Percentiles rank a stretch among this genome's conserved stretches.
Conservation (phyloP, 2,329 filamentous ascomycete species). For the Aplosporella prunicola region DNA sequence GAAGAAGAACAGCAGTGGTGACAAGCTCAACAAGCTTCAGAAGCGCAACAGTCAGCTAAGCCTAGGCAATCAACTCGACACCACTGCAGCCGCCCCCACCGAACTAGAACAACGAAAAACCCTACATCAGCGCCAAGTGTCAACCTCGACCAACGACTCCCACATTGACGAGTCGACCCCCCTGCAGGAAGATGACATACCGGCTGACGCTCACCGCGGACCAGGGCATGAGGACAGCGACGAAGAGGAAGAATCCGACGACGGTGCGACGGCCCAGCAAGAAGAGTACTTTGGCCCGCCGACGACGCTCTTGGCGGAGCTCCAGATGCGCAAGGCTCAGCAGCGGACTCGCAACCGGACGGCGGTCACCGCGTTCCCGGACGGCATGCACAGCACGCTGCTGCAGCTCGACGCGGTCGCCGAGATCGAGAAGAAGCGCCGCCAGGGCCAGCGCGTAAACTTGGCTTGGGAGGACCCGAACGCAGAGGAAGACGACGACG, state of each 20-base stretch:
- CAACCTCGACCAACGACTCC: neutral
- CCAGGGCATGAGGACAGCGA: constrained; percentile 16
- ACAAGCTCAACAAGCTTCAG: constrained; percentile 31
- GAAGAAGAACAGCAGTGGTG: constrained; percentile 29
- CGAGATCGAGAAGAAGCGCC: constrained; percentile 67
- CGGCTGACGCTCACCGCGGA: neutral
- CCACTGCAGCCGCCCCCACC: neutral
- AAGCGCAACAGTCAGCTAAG: constrained; percentile 29
- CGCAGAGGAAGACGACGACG: constrained; percentile 49
- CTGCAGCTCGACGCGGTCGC: constrained; percentile 85
- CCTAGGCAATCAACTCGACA: constrained; percentile 1
- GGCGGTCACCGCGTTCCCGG: constrained; percentile 52
- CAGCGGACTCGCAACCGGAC: constrained; percentile 71
- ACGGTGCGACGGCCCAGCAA: constrained; percentile 27
- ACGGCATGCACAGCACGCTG: constrained; percentile 83
- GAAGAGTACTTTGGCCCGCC: constrained; percentile 58
- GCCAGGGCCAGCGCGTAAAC: constrained; percentile 66
- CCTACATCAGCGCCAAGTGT: neutral
- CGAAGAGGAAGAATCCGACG: constrained; percentile 32
- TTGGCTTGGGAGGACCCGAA: constrained; percentile 78
- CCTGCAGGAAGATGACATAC: constrained; percentile 3
- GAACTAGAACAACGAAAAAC: neutral
- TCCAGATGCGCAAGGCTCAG: constrained; percentile 83
- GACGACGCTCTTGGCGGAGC: constrained; percentile 82
- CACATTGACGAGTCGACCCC: constrained; percentile 14